Percentiles rank a stretch among this genome's conserved stretches.
These are phyloP conservation scores for Elongisporangium undulatum DNA, from an alignment of 352 stramenopile genomes.

Conservation along the genomic window DNA sequence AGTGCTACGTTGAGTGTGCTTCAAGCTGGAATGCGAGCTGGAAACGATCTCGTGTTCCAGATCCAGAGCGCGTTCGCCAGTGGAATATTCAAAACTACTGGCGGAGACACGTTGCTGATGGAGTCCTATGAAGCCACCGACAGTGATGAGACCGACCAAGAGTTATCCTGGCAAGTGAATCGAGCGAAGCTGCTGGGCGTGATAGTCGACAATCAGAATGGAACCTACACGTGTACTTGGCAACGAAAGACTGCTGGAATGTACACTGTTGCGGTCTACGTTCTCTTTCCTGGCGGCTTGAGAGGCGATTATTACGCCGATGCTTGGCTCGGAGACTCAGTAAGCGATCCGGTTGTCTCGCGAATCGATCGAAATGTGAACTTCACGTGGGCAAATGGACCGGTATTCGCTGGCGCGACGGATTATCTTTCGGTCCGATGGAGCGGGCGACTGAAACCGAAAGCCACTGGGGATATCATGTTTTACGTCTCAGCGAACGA, in stretches of 20 bases:
- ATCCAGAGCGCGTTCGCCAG: constrained; percentile 53
- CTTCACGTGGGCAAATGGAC: constrained; percentile 59
- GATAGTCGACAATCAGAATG: constrained; percentile 23
- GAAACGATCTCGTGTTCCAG: constrained; percentile 37
- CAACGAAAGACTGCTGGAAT: constrained; percentile 30
- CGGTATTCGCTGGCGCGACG: constrained; percentile 37
- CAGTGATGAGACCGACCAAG: constrained; percentile 1
- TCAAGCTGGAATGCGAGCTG: constrained; percentile 12
- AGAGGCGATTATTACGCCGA: constrained; percentile 64
- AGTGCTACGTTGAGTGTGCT: constrained; percentile 18
- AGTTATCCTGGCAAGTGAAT: constrained; percentile 8
- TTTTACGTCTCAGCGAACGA: constrained; percentile 47
- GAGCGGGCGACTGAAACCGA: constrained; percentile 62
- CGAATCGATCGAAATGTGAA: constrained; percentile 67
- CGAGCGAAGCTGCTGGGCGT: constrained; percentile 13
- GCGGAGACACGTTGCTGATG: constrained; percentile 25
- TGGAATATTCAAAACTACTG: constrained; percentile 10
- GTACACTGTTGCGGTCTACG: constrained; percentile 49
- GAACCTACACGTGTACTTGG: constrained; percentile 47
- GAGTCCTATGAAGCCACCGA: constrained; percentile 31
- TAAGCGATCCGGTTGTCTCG: constrained; percentile 14
- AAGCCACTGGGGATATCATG: constrained; percentile 26
- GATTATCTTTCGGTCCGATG: constrained; percentile 64
- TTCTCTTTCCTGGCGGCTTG: constrained; percentile 55
- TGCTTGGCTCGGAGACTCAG: constrained; percentile 39